Evolutionary conservation across 2,329 filamentous ascomycete genomes (phyloP), one percentile per base, ranked within the genome.

Genomic region (Drechslera avenae): DNA sequence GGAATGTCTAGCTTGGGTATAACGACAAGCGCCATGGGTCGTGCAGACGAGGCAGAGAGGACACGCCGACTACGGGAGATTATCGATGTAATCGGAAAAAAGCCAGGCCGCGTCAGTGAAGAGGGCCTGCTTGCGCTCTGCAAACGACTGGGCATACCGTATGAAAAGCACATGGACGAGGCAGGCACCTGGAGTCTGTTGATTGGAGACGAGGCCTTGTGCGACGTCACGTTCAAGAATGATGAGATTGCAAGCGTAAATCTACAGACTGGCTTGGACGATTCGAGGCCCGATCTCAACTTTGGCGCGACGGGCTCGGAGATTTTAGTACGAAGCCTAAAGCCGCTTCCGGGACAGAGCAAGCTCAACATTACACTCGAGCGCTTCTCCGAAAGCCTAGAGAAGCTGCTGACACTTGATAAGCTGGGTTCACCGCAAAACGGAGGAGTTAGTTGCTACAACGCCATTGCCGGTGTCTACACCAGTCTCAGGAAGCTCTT

Each of bases 401-500:
- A 89, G 63, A 81, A 83, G 30, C 75, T 94, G 28, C 85, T 88
- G 3, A 80, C 74, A 4, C 74, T 91, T 47, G 90, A 94, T 68
- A 86, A 85, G 60, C 79, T 93, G 44, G 91, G 89, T 70, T 80
- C 84, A 17, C 85, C 85, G 1, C 82, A 83, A 4, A 66, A 71
- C 28, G 68, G 67, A 2, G 69, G 69, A 3, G 79, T 93, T 6
- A 90, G 90, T 62, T 89, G 89, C 69, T 88, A 90, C 67, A 88
- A 91, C 67, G 90, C 90, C 0, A 78, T 93, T 36, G 85, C 84
- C 3, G 89, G 89, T 3, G 78, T 95, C 5, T 90, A 87, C 69
- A 82, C 82, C 49, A 89, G 88, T 64, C 75, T 94, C 52, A 78
- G 81, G 52, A 85, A 80, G 60, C 75, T 95, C n/a, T 85, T 89